Conservation (phyloP, 257 asterid genomes). For the Lycium ferocissimum region DNA sequence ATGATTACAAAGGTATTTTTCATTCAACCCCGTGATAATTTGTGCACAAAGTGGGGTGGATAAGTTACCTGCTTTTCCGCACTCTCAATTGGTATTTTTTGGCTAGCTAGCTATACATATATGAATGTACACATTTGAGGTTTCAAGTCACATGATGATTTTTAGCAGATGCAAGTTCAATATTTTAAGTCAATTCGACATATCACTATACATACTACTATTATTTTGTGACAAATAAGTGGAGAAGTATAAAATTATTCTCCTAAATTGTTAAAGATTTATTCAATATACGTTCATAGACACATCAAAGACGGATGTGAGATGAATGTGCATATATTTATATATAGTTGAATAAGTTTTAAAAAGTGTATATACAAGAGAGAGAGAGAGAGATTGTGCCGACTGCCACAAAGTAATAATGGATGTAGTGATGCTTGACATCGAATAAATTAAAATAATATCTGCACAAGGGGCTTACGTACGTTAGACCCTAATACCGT, state of each 20-base stretch:
- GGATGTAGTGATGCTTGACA: no score
- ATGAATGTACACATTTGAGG: background rate
- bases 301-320: no score
- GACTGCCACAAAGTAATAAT: no score
- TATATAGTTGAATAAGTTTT: background rate
- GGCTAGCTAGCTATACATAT: background rate
- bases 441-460: no score
- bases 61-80: background rate
- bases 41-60: slow-evolving; percentile 9
- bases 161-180: background rate
- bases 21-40: background rate
- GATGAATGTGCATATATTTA: background rate
- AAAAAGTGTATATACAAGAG: background rate
- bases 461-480: no score
- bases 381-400: no score
- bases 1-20: background rate
- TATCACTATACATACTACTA: background rate
- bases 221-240: background rate
- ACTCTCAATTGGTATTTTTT: background rate
- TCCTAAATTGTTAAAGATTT: no score
- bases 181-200: background rate
- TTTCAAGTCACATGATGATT: background rate
- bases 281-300: no score
- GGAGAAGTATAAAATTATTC: no score
- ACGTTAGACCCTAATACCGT: no score